phyloP scores from a whole-genome alignment of 352 stramenopile genomes.

The Phytophthora palmivora region DNA sequence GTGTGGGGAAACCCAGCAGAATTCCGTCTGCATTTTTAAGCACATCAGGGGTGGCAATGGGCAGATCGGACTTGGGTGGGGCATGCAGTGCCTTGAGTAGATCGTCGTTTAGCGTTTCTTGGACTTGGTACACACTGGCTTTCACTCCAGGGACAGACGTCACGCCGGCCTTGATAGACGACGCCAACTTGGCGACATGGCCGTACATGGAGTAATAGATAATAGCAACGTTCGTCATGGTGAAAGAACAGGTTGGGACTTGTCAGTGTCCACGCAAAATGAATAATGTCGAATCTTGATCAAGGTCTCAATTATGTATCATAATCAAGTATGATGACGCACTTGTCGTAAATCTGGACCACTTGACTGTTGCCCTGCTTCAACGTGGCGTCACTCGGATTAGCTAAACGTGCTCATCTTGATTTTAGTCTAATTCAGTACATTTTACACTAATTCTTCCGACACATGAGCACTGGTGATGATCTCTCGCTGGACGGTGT shows the following conservation, averaged over 20 bases:
- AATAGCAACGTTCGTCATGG: conserved; percentile 73
- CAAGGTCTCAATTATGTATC: not conserved
- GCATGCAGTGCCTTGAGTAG: conserved; percentile 77
- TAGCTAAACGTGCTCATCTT: conserved; percentile 5
- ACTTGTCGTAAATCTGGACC: not conserved
- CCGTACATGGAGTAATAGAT: conserved; percentile 89
- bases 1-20: conserved; percentile 83
- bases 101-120: conserved; percentile 80
- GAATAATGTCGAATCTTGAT: not conserved
- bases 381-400: conserved; percentile 7
- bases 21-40: conserved; percentile 81
- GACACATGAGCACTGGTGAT: not conserved
- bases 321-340: conserved; percentile 14
- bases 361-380: not conserved
- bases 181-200: conserved; percentile 75
- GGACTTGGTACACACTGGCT: conserved; percentile 68
- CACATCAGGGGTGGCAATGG: conserved; percentile 63
- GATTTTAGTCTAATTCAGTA: conserved; percentile 3
- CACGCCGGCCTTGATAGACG: conserved; percentile 68
- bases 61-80: conserved; percentile 62
- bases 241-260: not conserved
- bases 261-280: not conserved
- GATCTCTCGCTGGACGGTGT: conserved; percentile 27
- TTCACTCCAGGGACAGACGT: conserved; percentile 57
- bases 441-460: conserved; percentile 13